Conservation (phyloP, 192 early-diverging fungal genomes). For the Backusella luteola region DNA sequence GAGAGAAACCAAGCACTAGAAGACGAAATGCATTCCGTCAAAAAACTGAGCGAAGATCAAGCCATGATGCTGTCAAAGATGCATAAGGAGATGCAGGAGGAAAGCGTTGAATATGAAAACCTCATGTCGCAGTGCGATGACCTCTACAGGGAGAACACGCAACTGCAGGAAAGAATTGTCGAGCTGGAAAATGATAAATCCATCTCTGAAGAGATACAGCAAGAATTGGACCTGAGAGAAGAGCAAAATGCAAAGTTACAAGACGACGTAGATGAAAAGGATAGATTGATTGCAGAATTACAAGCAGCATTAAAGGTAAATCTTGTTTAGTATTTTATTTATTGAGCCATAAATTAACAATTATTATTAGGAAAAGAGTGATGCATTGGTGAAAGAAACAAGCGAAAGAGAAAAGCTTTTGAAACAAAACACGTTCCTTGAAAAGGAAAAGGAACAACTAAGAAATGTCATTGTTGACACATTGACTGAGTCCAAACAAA, state of each 20-base stretch:
- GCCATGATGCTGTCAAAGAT: slow-evolving; percentile 11
- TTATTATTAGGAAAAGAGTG: background rate
- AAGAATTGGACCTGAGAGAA: background rate
- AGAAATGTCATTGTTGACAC: slow-evolving; percentile 1
- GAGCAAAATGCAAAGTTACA: background rate
- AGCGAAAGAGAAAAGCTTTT: background rate
- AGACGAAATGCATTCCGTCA: background rate
- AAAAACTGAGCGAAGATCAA: background rate
- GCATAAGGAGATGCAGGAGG: slow-evolving; percentile 9
- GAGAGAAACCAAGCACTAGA: background rate
- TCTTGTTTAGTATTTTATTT: background rate
- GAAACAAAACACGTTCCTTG: background rate
- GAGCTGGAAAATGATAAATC: slow-evolving; percentile 1
- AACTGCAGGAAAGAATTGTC: background rate
- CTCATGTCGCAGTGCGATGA: slow-evolving; percentile 11
- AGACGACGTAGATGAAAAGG: background rate
- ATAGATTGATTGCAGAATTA: background rate
- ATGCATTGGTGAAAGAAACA: background rate
- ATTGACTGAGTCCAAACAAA: background rate
- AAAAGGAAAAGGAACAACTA: background rate
- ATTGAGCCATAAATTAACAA: background rate
- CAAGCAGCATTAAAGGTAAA: background rate
- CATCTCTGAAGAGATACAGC: slow-evolving; percentile 2
- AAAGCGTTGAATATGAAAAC: background rate
- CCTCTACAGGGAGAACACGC: background rate